Conservation (phyloP, 805 yeast genomes). For the Wickerhamomyces queroliae region DNA sequence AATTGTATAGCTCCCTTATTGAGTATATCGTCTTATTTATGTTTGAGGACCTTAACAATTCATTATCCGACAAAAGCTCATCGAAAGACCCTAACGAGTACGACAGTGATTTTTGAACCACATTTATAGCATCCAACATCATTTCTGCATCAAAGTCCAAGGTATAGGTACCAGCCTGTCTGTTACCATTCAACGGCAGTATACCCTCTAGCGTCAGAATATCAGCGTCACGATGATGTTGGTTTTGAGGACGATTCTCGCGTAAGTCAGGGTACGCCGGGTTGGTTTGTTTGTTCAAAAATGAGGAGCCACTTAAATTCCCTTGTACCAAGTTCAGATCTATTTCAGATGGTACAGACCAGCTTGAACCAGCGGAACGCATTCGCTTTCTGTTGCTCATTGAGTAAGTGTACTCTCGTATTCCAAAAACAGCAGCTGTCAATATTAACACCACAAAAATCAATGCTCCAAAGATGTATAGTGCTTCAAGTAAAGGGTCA, state of each 20-base stretch:
- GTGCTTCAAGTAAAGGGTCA: conserved; percentile 19
- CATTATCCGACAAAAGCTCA: neutral
- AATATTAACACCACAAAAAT: conserved; percentile 11
- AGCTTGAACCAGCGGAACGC: conserved; percentile 12
- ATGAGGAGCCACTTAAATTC: neutral
- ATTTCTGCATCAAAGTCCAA: too few relatives aligned
- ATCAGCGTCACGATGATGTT: neutral
- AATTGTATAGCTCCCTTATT: conserved; percentile 10
- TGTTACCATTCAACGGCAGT: neutral
- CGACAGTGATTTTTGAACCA: conserved; percentile 7
- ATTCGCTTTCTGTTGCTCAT: conserved; percentile 12
- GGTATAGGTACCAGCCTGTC: too few relatives aligned
- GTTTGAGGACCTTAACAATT: neutral
- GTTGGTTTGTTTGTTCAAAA: conserved; percentile 3
- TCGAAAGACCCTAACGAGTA: conserved; percentile 1
- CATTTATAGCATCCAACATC: conserved; percentile 4
- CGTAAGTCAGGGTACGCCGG: conserved; percentile 17
- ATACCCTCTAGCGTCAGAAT: neutral
- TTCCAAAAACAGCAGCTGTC: conserved; percentile 16
- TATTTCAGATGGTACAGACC: conserved; percentile 13
- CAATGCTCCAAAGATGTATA: conserved; percentile 19
- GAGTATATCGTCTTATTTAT: conserved; percentile 8
- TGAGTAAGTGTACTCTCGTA: conserved; percentile 24
- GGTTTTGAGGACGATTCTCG: neutral
- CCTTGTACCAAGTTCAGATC: neutral